Base-by-base conservation (phyloP, 495 filamentous ascomycete species). In the Penicillium coffeae region DNA sequence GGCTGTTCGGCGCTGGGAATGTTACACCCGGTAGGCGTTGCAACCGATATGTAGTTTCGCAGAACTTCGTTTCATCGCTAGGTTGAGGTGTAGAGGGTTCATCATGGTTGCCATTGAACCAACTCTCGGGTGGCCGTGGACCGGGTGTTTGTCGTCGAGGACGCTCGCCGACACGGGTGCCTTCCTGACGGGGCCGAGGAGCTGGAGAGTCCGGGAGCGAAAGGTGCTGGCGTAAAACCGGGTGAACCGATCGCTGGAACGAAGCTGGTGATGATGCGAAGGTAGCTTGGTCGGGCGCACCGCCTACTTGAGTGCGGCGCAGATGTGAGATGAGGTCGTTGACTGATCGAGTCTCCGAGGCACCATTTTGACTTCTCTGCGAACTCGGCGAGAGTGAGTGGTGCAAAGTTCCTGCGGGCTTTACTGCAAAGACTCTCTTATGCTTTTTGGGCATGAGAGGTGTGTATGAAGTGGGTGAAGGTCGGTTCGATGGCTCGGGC, bases 51-150 rank as follows among this genome's bases (percentile, higher is more conserved):
- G 33, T 40, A 16, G 1, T 33, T 7, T 46, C 18, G 19, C 18
- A 5, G 21, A n/a, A n/a, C n/a, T n/a, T 45, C 13, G 20, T 5
- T 15, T 40, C 37, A 13, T 56, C n/a, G n/a, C 38, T 16, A 41
- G 42, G 7, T 36, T 21, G 21, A 14, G n/a, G 10, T 3, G 12
- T 20, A 9, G 41, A 13, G 21, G 49, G 25, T 20, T 21, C 19
- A 5, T 71, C 53, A 4, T 45, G 40, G 30, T 66, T 57, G 9
- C 46, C 50, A n/a, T 59, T 30, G n/a, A 85, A 56, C 88, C 88
- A 93, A 56, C 85, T 89, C 21, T 71, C 73, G 1, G 88, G 88
- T 15, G 87, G 73, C 8, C 86, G 76, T 3, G 88, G 88, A 0
- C 88, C 88, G 1, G 86, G 68, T 0, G 80, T 78, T 13, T 72